phyloP scores from a whole-genome alignment of 768 basidiomycete genomes.

The Russula emetica region DNA sequence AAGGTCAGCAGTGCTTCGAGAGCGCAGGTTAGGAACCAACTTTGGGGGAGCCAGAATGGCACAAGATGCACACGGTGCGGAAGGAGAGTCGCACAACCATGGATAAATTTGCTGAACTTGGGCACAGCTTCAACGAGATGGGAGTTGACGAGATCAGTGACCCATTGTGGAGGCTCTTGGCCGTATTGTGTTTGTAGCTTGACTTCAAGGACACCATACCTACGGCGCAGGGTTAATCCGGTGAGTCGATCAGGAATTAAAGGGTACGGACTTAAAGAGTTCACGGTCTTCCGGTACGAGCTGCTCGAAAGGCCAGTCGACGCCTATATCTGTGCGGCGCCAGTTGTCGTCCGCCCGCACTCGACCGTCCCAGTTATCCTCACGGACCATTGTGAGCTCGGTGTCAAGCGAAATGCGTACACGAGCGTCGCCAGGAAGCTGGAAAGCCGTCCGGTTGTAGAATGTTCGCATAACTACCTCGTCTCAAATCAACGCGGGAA shows the following conservation, averaged over 20 bases:
- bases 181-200: conserved; percentile 96
- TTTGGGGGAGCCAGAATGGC: conserved; percentile 98
- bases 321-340: conserved; percentile 90
- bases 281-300: conserved; percentile 77
- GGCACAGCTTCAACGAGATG: conserved; percentile 97
- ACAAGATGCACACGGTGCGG: conserved; percentile 93
- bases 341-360: conserved; percentile 82
- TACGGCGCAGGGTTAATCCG: conserved; percentile 29
- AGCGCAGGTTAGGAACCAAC: conserved; percentile 38
- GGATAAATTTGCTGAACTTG: conserved; percentile 97
- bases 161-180: conserved; percentile 95
- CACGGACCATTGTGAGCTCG: conserved; percentile 87
- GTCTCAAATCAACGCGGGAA: background rate
- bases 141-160: conserved; percentile 90
- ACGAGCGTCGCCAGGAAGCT: conserved; percentile 96
- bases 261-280: conserved; percentile 67
- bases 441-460: conserved; percentile 98
- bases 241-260: background rate
- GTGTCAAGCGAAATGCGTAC: conserved; percentile 99
- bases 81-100: conserved; percentile 90
- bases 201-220: conserved; percentile 93
- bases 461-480: conserved; percentile 86
- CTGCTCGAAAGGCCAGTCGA: conserved; percentile 86
- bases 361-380: conserved; percentile 92
- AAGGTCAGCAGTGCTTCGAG: background rate